Evolutionary conservation across 2,329 filamentous ascomycete genomes (phyloP).

Genomic region (Pseudogymnoascus sp.): DNA sequence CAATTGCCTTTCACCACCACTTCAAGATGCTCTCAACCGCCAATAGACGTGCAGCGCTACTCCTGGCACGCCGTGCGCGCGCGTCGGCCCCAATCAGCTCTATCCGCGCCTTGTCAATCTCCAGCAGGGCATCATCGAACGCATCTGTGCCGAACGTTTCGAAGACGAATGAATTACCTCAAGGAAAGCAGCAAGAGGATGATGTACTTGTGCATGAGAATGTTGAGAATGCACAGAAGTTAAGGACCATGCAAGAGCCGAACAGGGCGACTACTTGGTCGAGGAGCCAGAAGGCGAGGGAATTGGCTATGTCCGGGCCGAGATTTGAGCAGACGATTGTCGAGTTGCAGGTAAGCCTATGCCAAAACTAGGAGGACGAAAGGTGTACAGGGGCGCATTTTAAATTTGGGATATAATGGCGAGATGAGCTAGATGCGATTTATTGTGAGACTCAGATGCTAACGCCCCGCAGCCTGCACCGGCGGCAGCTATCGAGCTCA

Average conservation of each 20-base stretch:
- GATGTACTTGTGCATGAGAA: conserved; percentile 45
- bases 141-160: conserved; percentile 36
- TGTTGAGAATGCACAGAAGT: conserved; percentile 34
- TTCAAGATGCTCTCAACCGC: conserved; percentile 3
- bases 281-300: conserved; percentile 72
- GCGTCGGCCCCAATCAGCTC: background rate
- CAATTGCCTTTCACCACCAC: background rate
- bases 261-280: conserved; percentile 81
- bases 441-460: conserved; percentile 11
- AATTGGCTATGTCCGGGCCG: conserved; percentile 83
- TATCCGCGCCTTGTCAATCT: background rate
- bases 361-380: background rate
- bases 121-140: conserved; percentile 27
- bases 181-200: conserved; percentile 43
- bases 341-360: conserved; percentile 66
- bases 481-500: conserved; percentile 84
- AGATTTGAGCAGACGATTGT: conserved; percentile 97
- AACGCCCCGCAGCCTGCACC: conserved; percentile 66
- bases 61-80: background rate
- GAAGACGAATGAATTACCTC: conserved; percentile 51
- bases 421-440: background rate
- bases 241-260: conserved; percentile 59
- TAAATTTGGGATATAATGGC: background rate
- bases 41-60: conserved; percentile 5
- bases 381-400: background rate